A percentile compares a stretch with the other conserved stretches of the same genome.
Evolutionary conservation across 371 early-diverging fungal species (phyloP).

Genomic region (Saksenaea vasiformis): DNA sequence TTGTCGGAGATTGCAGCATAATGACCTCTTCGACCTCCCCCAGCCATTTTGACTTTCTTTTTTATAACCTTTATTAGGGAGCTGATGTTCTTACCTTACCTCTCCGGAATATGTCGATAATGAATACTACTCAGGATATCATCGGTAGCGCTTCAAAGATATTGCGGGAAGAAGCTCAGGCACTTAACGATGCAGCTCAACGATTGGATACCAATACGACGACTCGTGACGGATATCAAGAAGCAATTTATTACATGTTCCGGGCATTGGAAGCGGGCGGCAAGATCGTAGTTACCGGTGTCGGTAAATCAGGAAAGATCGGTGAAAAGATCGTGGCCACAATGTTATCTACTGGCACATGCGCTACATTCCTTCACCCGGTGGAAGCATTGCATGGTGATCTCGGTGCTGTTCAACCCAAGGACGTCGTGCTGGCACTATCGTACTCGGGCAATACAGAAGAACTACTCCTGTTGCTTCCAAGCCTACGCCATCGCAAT

Average conservation of each 20-base stretch:
- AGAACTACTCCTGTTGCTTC: conserved; percentile 52
- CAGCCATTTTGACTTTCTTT: not conserved
- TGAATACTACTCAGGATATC: not conserved
- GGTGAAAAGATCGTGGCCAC: conserved; percentile 69
- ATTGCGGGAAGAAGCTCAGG: conserved; percentile 30
- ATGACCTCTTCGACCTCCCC: not conserved
- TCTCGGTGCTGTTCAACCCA: conserved; percentile 50
- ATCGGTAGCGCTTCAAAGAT: not conserved
- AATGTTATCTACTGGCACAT: conserved; percentile 59
- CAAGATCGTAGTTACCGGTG: conserved; percentile 65
- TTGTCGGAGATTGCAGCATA: not conserved
- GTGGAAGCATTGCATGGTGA: conserved; percentile 72
- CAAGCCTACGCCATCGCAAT: conserved; percentile 44
- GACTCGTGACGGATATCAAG: conserved; percentile 36
- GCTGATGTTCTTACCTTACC: not conserved
- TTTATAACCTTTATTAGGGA: not conserved
- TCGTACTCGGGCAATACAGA: conserved; percentile 69
- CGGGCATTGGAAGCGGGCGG: conserved; percentile 40
- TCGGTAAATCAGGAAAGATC: conserved; percentile 68
- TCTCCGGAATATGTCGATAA: not conserved
- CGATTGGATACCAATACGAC: conserved; percentile 26
- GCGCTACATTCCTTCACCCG: conserved; percentile 60
- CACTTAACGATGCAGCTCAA: conserved; percentile 34
- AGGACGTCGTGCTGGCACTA: conserved; percentile 61
- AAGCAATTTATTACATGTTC: conserved; percentile 43